These are phyloP conservation scores for Clonostachys solani DNA, from an alignment of 2,329 filamentous ascomycete genomes.

Conservation along the genomic window DNA sequence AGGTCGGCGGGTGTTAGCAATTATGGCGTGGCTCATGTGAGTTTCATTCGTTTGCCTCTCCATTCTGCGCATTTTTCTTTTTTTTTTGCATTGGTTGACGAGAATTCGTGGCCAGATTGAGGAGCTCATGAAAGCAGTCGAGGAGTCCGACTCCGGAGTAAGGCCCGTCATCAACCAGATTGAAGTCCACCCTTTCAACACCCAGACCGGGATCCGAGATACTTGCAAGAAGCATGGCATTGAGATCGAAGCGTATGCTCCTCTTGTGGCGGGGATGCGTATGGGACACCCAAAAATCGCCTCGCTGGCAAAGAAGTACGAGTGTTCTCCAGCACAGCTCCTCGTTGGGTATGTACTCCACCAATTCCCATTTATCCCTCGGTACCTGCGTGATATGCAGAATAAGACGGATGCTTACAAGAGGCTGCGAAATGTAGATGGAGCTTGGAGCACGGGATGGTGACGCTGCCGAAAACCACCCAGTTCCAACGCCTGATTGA, in stretches of 20 bases:
- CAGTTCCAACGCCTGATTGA: slow-evolving; percentile 57
- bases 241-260: slow-evolving; percentile 74
- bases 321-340: slow-evolving; percentile 67
- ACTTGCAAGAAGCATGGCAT: slow-evolving; percentile 65
- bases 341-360: slow-evolving; percentile 46
- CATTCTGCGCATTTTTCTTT: background rate
- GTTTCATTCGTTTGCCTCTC: slow-evolving; percentile 17
- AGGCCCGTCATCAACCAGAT: slow-evolving; percentile 74
- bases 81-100: background rate
- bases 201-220: slow-evolving; percentile 59
- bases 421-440: slow-evolving; percentile 41
- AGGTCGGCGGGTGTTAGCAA: slow-evolving; percentile 73
- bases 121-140: slow-evolving; percentile 48
- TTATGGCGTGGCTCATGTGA: slow-evolving; percentile 69
- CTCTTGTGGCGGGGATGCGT: slow-evolving; percentile 65
- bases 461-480: slow-evolving; percentile 71
- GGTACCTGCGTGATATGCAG: background rate
- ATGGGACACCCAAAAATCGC: slow-evolving; percentile 64
- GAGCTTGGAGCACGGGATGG: slow-evolving; percentile 70
- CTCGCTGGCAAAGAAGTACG: slow-evolving; percentile 61
- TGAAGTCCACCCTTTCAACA: slow-evolving; percentile 81
- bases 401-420: background rate
- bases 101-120: slow-evolving; percentile 44
- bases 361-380: background rate
- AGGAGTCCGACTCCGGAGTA: slow-evolving; percentile 52